Percentiles rank a stretch among this genome's conserved stretches.
Conservation (phyloP, 176 grass and related monocot species). For the barley (Hordeum vulgare) region DNA sequence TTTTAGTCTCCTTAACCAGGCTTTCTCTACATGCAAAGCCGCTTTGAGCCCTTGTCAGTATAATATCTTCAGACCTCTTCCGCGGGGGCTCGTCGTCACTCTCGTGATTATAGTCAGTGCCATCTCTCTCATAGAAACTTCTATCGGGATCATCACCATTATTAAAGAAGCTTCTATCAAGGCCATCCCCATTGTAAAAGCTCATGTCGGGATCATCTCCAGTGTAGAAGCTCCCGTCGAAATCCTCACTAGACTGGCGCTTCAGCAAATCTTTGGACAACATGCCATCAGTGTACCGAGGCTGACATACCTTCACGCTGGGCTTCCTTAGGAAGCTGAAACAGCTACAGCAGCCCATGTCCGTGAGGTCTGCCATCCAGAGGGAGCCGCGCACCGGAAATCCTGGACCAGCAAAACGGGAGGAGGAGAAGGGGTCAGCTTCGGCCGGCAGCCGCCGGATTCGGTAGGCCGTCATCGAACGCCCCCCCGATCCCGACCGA, state of each 20-base stretch:
- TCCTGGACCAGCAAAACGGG: neutral
- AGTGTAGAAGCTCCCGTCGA: constrained; percentile 44
- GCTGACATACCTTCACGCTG: neutral
- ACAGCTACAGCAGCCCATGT: constrained; percentile 72
- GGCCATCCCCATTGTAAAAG: constrained; percentile 26
- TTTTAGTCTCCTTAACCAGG: constrained; percentile 60
- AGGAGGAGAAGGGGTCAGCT: neutral
- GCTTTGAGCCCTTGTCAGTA: constrained; percentile 37
- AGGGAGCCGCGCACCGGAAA: neutral
- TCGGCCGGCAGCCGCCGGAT: neutral
- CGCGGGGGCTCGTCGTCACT: constrained; percentile 22
- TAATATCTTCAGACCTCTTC: constrained; percentile 64
- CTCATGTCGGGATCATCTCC: constrained; percentile 27
- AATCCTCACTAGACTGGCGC: constrained; percentile 32
- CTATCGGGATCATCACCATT: constrained; percentile 28
- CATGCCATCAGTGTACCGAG: neutral
- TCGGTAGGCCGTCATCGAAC: neutral
- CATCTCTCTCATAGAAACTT: constrained; percentile 53
- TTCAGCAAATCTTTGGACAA: constrained; percentile 38
- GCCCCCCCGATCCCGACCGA: neutral
- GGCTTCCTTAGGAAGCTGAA: constrained; percentile 67
- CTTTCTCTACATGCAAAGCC: constrained; percentile 66
- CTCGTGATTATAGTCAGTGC: constrained; percentile 22
- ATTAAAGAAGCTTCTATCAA: constrained; percentile 14
- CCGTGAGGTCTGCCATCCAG: constrained; percentile 37